These are phyloP conservation scores for Cladosporium sp. DNA, from an alignment of 2,329 filamentous ascomycete genomes.

Conservation along the genomic window DNA sequence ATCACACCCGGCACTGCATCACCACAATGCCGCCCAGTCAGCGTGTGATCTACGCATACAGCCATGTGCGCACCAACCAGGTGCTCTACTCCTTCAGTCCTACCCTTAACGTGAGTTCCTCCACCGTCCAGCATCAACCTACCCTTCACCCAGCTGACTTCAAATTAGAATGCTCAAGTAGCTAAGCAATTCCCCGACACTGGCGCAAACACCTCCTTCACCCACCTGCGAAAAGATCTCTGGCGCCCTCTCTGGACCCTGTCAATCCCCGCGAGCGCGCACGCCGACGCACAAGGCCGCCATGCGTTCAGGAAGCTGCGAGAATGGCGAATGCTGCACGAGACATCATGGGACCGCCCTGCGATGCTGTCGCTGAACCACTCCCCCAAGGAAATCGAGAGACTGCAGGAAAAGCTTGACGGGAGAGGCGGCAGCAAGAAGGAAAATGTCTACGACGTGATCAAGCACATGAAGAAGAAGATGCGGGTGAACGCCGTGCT, in stretches of 20 bases:
- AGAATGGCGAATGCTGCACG: slow-evolving; percentile 57
- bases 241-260: slow-evolving; percentile 59
- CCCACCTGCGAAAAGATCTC: slow-evolving; percentile 56
- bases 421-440: slow-evolving; percentile 28
- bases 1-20: neutral
- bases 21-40: slow-evolving; percentile 2
- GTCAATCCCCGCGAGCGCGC: slow-evolving; percentile 47
- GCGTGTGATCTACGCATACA: slow-evolving; percentile 60
- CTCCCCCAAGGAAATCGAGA: slow-evolving; percentile 37
- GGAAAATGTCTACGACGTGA: slow-evolving; percentile 28
- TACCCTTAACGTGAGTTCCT: slow-evolving; percentile 47
- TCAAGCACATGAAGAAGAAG: slow-evolving; percentile 37
- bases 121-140: neutral
- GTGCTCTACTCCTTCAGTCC: slow-evolving; percentile 60
- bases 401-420: slow-evolving; percentile 37
- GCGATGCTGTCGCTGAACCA: slow-evolving; percentile 32
- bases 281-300: slow-evolving; percentile 42
- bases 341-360: slow-evolving; percentile 46
- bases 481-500: slow-evolving; percentile 54
- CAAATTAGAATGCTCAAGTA: slow-evolving; percentile 45
- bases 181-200: slow-evolving; percentile 58
- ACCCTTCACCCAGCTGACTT: neutral
- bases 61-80: slow-evolving; percentile 59
- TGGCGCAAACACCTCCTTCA: slow-evolving; percentile 60
- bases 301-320: slow-evolving; percentile 55